Percentiles rank a stretch among this genome's conserved stretches.
Conservation (phyloP, 768 basidiomycete genomes). For the Tylopilus intermedius region DNA sequence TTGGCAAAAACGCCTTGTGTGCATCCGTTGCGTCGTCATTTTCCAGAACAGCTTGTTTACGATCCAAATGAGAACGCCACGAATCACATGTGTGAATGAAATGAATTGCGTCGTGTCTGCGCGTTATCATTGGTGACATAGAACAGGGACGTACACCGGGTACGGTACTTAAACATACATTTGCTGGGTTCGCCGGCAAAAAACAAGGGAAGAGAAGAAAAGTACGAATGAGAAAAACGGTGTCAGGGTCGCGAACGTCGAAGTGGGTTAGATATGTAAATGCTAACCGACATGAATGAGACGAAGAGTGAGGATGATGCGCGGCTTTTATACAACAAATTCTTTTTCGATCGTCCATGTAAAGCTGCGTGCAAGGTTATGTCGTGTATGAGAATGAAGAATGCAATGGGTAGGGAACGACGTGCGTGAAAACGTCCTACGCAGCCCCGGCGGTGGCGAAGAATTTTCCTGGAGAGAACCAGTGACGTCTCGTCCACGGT, state of each 20-base stretch:
- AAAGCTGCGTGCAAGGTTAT: conserved; percentile 4
- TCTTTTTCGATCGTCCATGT: conserved; percentile 21
- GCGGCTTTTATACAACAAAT: conserved; percentile 20
- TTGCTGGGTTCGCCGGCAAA: conserved; percentile 15
- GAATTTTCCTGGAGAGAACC: conserved; percentile 53
- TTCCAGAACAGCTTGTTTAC: conserved; percentile 3
- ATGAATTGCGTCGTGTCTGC: conserved; percentile 5
- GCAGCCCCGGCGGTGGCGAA: conserved; percentile 40
- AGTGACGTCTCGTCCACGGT: conserved; percentile 42
- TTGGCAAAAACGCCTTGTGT: too few species aligned
- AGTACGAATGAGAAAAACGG: conserved; percentile 8
- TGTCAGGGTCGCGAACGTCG: conserved; percentile 18
- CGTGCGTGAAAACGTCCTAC: conserved; percentile 15
- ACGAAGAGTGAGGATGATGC: conserved; percentile 11
- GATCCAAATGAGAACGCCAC: neutral
- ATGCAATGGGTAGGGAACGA: conserved; percentile 7
- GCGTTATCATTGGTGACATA: conserved; percentile 15
- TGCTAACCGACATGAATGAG: conserved; percentile 17
- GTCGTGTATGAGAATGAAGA: neutral
- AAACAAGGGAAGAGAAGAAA: neutral
- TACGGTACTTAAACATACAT: conserved; percentile 35
- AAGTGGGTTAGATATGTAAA: conserved; percentile 26
- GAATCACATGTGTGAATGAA: conserved; percentile 3
- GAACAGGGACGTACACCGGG: conserved; percentile 24
- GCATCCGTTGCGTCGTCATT: neutral